Evolutionary conservation across 768 basidiomycete genomes (phyloP).

Genomic region (Lactifluus subvellereus): DNA sequence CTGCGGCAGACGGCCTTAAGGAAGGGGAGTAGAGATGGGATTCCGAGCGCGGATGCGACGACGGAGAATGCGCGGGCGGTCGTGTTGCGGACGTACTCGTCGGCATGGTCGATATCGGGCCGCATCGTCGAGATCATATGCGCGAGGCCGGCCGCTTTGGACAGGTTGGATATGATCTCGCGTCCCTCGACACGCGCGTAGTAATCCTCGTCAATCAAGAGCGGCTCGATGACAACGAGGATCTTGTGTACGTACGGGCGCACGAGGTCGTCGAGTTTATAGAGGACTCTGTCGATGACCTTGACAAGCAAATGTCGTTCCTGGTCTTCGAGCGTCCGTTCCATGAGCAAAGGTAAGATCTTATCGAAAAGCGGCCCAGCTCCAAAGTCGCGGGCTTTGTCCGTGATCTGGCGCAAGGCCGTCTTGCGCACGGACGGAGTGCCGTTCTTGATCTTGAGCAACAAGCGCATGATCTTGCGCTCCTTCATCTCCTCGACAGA

Average conservation of each 20-base stretch:
- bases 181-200: constrained; percentile 96
- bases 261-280: constrained; percentile 98
- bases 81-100: constrained; percentile 98
- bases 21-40: constrained; percentile 96
- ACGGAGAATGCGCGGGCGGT: constrained; percentile 99
- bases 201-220: constrained; percentile 97
- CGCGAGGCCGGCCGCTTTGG: constrained; percentile 96
- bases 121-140: constrained; percentile 99
- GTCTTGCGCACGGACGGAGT: constrained; percentile 98
- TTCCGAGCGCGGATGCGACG: constrained; percentile 96
- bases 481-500: constrained; percentile 99
- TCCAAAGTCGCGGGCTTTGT: constrained; percentile 98
- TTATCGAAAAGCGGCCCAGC: constrained; percentile 99
- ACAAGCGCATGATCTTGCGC: constrained; percentile 96
- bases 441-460: constrained; percentile 99
- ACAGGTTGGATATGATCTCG: constrained; percentile 97
- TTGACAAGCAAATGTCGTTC: constrained; percentile 98
- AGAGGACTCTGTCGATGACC: constrained; percentile 96
- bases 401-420: constrained; percentile 95
- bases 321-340: constrained; percentile 94
- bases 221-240: constrained; percentile 96
- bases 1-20: constrained; percentile 97
- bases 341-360: constrained; percentile 96
- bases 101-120: constrained; percentile 98
- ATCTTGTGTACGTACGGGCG: constrained; percentile 99